Base-by-base conservation (phyloP, 2,329 filamentous ascomycete genomes). In the Calonectria pseudoturangicola region DNA sequence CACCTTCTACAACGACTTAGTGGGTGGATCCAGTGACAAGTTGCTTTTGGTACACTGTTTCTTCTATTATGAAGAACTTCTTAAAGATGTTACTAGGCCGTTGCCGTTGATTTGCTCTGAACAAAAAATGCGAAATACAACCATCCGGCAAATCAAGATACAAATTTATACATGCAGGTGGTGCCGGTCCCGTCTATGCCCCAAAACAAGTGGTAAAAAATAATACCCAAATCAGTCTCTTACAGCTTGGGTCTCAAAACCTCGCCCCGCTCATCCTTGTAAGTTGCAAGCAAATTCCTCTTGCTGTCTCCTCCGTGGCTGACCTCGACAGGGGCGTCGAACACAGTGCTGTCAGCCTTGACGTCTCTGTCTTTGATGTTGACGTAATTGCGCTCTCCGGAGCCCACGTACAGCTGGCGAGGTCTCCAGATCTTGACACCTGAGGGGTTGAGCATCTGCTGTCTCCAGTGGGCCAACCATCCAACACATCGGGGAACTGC, bases 351-450 rank as follows among this genome's bases (percentile, higher is more conserved):
- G 8, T 77, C 77, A 12, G 77, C 71, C 69, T 83, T 82, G 72
- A 82, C 80, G 71, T 77, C 75, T 45, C 87, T 81, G 18, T 83
- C 62, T 5, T 79, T 77, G 0, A 83, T 73, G 9, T 85, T 82
- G n/a, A 88, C 80, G 71, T 88, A 89, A 15, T 86, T 81, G 36
- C 87, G 80, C 80, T 86, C 81, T 3, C 83, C 81, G 65, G 87
- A 83, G 18, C 87, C 87, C 1, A 88, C 50, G 76, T 89, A 89
- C 18, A 89, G 76, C 81, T 89, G 87, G 56, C 87, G 79, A 0
- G 87, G 87, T 1, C 87, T 79, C 85, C 87, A 88, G 76, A 89
- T 89, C 83, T 89, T 89, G 70, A 88, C 87, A 4, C 86, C 87
- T 0, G 82, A 79, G 0, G 83, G 80, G 45, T 84, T 86, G 30